phyloP scores from a whole-genome alignment of 176 grass and related monocot species.

The Areca catechu region DNA sequence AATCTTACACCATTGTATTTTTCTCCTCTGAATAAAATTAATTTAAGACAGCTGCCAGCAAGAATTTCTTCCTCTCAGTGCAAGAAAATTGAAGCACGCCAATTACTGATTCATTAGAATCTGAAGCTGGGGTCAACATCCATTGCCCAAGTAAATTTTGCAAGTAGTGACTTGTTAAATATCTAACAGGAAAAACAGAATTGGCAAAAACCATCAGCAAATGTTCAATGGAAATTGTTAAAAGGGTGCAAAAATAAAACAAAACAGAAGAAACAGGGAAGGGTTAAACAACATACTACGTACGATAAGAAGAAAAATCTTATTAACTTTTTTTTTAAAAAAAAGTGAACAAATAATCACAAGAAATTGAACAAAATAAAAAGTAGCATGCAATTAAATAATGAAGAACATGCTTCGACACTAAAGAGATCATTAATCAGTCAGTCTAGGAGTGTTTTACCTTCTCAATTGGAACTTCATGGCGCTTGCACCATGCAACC shows the following conservation, averaged over 20 bases:
- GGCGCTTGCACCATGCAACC: slow-evolving; percentile 95
- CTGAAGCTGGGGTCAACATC: slow-evolving; percentile 75
- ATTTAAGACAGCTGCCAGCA: not conserved
- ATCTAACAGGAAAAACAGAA: slow-evolving; percentile 43
- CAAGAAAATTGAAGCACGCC: not conserved
- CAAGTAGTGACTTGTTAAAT: slow-evolving; percentile 88
- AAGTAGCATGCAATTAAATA: no score
- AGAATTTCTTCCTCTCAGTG: not conserved
- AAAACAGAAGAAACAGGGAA: not conserved
- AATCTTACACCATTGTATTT: no score
- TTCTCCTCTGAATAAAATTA: no score
- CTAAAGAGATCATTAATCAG: no score
- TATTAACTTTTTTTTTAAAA: no score
- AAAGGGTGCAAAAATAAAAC: no score
- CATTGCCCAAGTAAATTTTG: slow-evolving; percentile 89
- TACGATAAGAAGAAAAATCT: no score
- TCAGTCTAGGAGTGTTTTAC: slow-evolving; percentile 17
- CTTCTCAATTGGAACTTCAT: slow-evolving; percentile 99
- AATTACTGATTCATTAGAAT: slow-evolving; percentile 41
- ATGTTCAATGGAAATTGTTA: no score
- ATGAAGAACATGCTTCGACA: no score
- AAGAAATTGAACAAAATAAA: no score
- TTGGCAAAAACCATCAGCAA: not conserved
- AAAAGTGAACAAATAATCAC: no score
- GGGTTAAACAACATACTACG: no score